Percentiles rank a stretch among this genome's conserved stretches.
phyloP scores from a whole-genome alignment of 352 stramenopile species.

The Blastocystis sp. region DNA sequence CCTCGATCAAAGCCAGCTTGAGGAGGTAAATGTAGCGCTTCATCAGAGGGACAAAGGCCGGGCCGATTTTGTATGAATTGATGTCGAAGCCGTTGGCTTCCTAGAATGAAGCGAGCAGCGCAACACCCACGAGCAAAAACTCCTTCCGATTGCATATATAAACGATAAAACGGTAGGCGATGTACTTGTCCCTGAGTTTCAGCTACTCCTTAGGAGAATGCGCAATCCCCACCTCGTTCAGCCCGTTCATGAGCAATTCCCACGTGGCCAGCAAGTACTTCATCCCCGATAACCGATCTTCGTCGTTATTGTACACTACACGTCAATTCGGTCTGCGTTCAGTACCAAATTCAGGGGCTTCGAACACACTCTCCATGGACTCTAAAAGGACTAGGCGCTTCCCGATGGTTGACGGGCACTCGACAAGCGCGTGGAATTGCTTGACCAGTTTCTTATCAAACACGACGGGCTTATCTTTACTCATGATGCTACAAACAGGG shows the following conservation, averaged over 20 bases:
- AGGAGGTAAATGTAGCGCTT: constrained; percentile 65
- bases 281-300: constrained; percentile 20
- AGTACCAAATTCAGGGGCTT: constrained; percentile 21
- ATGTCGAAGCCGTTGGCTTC: constrained; percentile 52
- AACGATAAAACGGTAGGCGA: constrained; percentile 63
- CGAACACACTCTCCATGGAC: constrained; percentile 39
- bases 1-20: constrained; percentile 50
- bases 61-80: not conserved
- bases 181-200: not conserved
- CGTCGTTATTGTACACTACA: constrained; percentile 53
- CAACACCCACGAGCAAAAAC: constrained; percentile 23
- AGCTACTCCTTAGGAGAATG: not conserved
- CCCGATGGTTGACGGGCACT: constrained; percentile 31
- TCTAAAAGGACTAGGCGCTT: constrained; percentile 41
- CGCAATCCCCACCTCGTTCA: not conserved
- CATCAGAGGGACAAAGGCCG: not conserved
- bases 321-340: not conserved
- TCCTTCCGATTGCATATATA: constrained; percentile 57
- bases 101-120: not conserved
- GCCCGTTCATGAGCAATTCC: constrained; percentile 34
- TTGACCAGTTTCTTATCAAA: constrained; percentile 61
- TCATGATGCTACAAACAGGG: constrained; percentile 15
- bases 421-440: constrained; percentile 48
- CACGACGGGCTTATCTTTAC: constrained; percentile 20
- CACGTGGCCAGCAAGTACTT: constrained; percentile 35